A percentile compares a stretch with the other conserved stretches of the same genome.
Conservation (phyloP, 148 eudicot genomes). For the Cornus kousa region DNA sequence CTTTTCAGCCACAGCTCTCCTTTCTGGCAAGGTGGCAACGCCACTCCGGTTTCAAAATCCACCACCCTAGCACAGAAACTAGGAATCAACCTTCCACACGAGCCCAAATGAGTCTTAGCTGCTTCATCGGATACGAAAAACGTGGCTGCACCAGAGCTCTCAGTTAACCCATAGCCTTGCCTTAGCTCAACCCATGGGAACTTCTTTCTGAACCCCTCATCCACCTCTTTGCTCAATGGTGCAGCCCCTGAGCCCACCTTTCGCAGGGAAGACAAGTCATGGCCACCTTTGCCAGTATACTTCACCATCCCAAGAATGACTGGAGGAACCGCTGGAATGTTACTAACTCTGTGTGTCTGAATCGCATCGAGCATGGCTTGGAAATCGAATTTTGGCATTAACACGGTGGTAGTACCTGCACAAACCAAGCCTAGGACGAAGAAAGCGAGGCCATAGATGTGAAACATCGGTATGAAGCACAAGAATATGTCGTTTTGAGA, state of each 20-base stretch:
- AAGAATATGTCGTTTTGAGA: constrained; percentile 39
- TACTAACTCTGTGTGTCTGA: constrained; percentile 31
- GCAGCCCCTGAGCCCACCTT: constrained; percentile 52
- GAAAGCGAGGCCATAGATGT: constrained; percentile 46
- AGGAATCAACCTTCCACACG: constrained; percentile 39
- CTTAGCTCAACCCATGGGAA: constrained; percentile 50
- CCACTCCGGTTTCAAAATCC: constrained; percentile 26
- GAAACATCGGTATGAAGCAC: constrained; percentile 54
- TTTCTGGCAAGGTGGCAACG: constrained; percentile 33
- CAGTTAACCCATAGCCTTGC: constrained; percentile 53
- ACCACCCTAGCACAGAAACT: constrained; percentile 44
- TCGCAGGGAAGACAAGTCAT: constrained; percentile 40
- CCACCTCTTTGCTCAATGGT: constrained; percentile 45
- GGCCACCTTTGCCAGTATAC: constrained; percentile 7
- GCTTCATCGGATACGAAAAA: constrained; percentile 22
- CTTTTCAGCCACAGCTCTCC: constrained; percentile 57
- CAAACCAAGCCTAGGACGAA: constrained; percentile 42
- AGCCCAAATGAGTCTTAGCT: constrained; percentile 33
- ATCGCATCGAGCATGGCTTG: constrained; percentile 39
- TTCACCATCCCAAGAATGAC: constrained; percentile 43
- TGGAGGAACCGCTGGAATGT: constrained; percentile 53
- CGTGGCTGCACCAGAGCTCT: constrained; percentile 43
- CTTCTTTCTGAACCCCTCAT: constrained; percentile 34
- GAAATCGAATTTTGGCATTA: constrained; percentile 43
- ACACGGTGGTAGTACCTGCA: constrained; percentile 27